Evolutionary conservation across 2,329 filamentous ascomycete genomes (phyloP).

Genomic region (Proliferodiscus dingleyae): DNA sequence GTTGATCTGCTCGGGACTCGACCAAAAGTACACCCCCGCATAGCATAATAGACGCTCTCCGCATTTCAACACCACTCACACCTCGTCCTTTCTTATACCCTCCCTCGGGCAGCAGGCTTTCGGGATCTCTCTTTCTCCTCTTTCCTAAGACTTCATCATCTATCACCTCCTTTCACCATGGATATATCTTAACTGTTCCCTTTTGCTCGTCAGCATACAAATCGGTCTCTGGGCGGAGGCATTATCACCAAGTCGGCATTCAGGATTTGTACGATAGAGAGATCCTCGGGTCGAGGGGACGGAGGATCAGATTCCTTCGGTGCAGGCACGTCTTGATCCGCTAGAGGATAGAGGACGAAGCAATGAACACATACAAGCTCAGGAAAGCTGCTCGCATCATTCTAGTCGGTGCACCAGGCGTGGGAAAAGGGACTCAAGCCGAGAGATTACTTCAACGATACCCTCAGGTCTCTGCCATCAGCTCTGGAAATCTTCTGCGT

Average conservation of each 20-base stretch:
- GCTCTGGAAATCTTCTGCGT: slow-evolving; percentile 86
- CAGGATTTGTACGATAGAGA: not conserved
- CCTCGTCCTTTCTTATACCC: slow-evolving; percentile 2
- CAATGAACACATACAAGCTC: slow-evolving; percentile 52
- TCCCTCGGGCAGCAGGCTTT: no score
- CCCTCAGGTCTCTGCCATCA: slow-evolving; percentile 84
- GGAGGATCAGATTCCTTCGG: not conserved
- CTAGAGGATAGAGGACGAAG: slow-evolving; percentile 3
- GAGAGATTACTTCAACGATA: slow-evolving; percentile 82
- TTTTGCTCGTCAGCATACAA: not conserved
- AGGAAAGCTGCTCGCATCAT: slow-evolving; percentile 85
- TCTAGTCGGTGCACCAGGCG: slow-evolving; percentile 82
- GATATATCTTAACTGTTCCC: slow-evolving; percentile 20
- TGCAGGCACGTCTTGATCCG: not conserved
- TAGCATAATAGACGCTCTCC: not conserved
- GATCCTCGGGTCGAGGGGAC: slow-evolving; percentile 13
- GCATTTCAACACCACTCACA: not conserved
- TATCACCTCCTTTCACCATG: slow-evolving; percentile 15
- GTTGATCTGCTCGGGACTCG: no score
- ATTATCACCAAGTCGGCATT: slow-evolving; percentile 3
- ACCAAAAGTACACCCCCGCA: no score
- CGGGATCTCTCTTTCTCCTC: not conserved
- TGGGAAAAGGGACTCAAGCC: slow-evolving; percentile 94
- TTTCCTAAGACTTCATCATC: not conserved
- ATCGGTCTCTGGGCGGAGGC: slow-evolving; percentile 21